phyloP scores from a whole-genome alignment of 495 filamentous ascomycete species.

The Penicillium steckii region DNA sequence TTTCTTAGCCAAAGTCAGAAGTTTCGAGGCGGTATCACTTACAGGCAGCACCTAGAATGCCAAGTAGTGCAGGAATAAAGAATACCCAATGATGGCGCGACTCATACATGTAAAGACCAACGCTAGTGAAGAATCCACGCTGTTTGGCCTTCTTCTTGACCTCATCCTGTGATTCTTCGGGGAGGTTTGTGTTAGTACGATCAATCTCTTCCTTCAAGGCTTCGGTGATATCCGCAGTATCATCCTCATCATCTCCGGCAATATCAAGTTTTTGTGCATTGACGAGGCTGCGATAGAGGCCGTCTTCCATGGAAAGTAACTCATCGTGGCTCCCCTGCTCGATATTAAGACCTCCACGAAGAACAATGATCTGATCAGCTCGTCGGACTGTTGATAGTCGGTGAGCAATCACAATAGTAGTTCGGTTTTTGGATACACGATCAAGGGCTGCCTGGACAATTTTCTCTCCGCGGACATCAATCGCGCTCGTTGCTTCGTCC shows the following conservation, averaged over 20 bases:
- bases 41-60: slow-evolving; percentile 45
- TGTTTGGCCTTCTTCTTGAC: not conserved
- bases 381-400: slow-evolving; percentile 53
- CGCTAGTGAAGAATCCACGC: not conserved
- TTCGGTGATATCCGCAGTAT: slow-evolving; percentile 41
- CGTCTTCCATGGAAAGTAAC: slow-evolving; percentile 36
- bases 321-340: slow-evolving; percentile 52
- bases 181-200: not conserved
- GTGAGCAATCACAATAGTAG: slow-evolving; percentile 55
- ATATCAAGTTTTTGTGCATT: slow-evolving; percentile 28
- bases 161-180: not conserved
- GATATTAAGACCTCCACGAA: slow-evolving; percentile 41
- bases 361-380: slow-evolving; percentile 54
- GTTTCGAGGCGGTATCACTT: slow-evolving; percentile 10
- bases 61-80: not conserved
- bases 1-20: slow-evolving; percentile 20
- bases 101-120: not conserved
- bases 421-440: slow-evolving; percentile 35
- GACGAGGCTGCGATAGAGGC: slow-evolving; percentile 46
- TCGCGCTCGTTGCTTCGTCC: slow-evolving; percentile 51
- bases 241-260: slow-evolving; percentile 12
- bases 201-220: slow-evolving; percentile 19
- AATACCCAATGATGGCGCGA: not conserved
- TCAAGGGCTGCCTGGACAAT: slow-evolving; percentile 49
- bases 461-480: slow-evolving; percentile 49